Conservation (phyloP, 1,284 basidiomycete genomes). For the Ustilago hordei region DNA sequence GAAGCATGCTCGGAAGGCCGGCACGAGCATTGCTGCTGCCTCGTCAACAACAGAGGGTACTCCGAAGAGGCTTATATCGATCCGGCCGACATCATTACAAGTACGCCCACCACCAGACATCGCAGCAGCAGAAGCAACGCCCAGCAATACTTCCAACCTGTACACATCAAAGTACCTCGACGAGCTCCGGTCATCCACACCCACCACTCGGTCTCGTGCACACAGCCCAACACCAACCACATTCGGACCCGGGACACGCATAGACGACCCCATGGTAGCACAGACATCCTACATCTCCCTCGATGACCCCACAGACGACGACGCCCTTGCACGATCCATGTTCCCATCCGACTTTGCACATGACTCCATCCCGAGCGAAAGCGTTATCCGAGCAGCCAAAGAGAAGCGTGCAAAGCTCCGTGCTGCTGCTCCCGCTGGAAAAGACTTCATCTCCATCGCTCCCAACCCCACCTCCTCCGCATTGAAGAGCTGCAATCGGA, state of each 20-base stretch:
- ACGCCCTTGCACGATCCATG: constrained; percentile 26
- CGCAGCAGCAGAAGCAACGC: neutral
- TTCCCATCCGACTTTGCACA: constrained; percentile 35
- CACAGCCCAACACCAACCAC: constrained; percentile 14
- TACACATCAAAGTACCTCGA: constrained; percentile 44
- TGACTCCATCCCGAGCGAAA: constrained; percentile 53
- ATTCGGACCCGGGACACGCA: constrained; percentile 23
- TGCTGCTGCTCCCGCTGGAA: constrained; percentile 4
- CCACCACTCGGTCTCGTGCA: constrained; percentile 19
- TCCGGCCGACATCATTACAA: constrained; percentile 28
- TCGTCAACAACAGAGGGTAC: constrained; percentile 11
- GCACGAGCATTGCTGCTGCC: neutral
- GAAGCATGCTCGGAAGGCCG: constrained; percentile 16
- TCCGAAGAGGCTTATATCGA: constrained; percentile 14
- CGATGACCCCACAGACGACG: constrained; percentile 3
- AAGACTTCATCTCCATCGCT: constrained; percentile 55
- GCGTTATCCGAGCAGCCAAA: constrained; percentile 54
- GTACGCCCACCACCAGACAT: neutral
- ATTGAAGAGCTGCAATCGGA: constrained; percentile 12
- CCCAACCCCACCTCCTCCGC: constrained; percentile 3
- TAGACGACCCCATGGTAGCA: constrained; percentile 32
- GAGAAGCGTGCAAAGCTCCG: constrained; percentile 51
- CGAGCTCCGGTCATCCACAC: constrained; percentile 41
- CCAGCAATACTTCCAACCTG: constrained; percentile 1
- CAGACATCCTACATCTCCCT: constrained; percentile 18